Conservation (phyloP, 495 filamentous ascomycete species). For the Penicillium longicatenatum region DNA sequence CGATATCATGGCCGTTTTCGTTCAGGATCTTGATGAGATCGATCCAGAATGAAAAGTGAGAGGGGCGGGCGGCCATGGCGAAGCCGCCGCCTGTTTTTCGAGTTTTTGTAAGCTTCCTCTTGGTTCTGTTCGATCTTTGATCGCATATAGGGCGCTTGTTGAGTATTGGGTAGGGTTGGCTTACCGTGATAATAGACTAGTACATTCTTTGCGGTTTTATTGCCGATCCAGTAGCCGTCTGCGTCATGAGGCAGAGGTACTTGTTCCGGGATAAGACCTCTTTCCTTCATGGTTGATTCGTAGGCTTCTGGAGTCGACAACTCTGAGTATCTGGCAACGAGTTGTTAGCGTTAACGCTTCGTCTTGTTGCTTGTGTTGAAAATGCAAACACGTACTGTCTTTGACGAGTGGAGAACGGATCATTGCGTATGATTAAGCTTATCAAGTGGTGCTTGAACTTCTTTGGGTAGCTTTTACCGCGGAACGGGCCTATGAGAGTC, state of each 20-base stretch:
- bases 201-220: constrained; percentile 54
- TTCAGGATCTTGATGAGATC: constrained; percentile 47
- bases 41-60: constrained; percentile 50
- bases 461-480: constrained; percentile 36
- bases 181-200: constrained; percentile 63
- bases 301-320: constrained; percentile 50
- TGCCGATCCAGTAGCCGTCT: constrained; percentile 61
- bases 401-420: constrained; percentile 30
- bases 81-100: constrained; percentile 58
- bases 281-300: constrained; percentile 41
- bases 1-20: constrained; percentile 44
- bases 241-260: constrained; percentile 52
- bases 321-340: constrained; percentile 28
- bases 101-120: neutral
- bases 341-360: neutral
- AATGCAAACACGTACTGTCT: constrained; percentile 32
- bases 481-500: constrained; percentile 39
- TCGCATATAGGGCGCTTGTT: neutral
- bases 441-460: constrained; percentile 37
- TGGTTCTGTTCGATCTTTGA: neutral
- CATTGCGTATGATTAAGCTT: constrained; percentile 29
- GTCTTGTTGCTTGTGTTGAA: neutral
- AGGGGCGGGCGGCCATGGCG: constrained; percentile 39
- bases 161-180: constrained; percentile 8
- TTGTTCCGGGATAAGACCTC: constrained; percentile 48